Base-by-base conservation (phyloP, 2,329 filamentous ascomycete genomes). In the Leptographium galeiforme region DNA sequence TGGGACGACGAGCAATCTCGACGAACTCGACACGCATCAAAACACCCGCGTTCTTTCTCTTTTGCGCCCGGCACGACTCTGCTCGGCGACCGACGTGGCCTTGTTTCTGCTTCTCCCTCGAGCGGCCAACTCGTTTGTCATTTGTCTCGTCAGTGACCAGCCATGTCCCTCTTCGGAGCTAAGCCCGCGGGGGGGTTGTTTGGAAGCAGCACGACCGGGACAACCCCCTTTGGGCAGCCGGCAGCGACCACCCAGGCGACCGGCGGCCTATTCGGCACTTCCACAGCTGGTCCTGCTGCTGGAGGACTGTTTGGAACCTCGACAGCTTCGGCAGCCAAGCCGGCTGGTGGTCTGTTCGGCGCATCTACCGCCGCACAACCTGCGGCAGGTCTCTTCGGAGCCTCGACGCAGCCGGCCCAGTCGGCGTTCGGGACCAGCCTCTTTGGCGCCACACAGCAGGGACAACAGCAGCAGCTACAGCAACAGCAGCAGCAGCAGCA, bases 241-340 rank as follows among this genome's bases (percentile, higher is more conserved):
- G 33, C 48, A 32, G 19, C 47, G 2, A 50, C 14, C 39, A 19
- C 47, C 25, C 54, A 56, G 33, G 48, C 43, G 12, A 16, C 54
- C 1, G 45, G 30, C 4, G 44, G 48, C 1, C 32, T 47, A 19
- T 49, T 49, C 39, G 45, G 51, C 48, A 18, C 32, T 16, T 32
- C 50, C n/a, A 18, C 51, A 8, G 34, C 40, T 4, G 25, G 18
- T 14, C 38, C 43, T 16, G 12, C 36, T 12, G 33, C 51, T 11
- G 51, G 51, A 8, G 62, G 64, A 44, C 32, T 71, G n/a, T 73
- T 73, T 57, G 69, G 67, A 33, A 66, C 68, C 56, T 39, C 54
- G 41, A 45, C 55, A 25, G 61, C 45, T 30, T 7, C 48, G 46
- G 48, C 66, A 41, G 57, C 66, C 36, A 32, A 58, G 58, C 56